Evolutionary conservation across 768 basidiomycete genomes (phyloP).

Genomic region (Trametes maxima): DNA sequence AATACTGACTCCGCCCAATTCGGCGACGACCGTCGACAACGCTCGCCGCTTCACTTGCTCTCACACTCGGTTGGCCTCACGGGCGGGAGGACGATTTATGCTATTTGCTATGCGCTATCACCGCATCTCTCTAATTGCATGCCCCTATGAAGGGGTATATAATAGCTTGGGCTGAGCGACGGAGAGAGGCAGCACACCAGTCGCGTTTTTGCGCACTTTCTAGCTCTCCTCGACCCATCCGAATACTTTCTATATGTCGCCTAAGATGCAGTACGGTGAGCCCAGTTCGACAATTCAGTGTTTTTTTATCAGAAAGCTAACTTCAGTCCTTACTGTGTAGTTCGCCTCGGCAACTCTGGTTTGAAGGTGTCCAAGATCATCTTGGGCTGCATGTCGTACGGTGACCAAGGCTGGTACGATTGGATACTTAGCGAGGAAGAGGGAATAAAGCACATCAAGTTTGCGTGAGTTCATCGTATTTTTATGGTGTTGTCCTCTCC

Average conservation of each 20-base stretch:
- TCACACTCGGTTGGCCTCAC: too few species aligned
- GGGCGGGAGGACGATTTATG: too few species aligned
- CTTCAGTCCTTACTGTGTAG: slow-evolving; percentile 4
- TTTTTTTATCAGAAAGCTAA: neutral
- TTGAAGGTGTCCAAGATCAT: slow-evolving; percentile 36
- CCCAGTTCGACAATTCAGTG: accelerated
- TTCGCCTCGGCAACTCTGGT: slow-evolving; percentile 34
- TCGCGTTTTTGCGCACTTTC: neutral
- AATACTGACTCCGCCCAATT: too few species aligned
- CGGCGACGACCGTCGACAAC: too few species aligned
- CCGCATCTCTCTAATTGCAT: too few species aligned
- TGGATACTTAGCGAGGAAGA: slow-evolving; percentile 45
- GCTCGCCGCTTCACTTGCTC: too few species aligned
- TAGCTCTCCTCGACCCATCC: neutral
- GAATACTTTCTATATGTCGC: slow-evolving; percentile 1
- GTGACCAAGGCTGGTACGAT: slow-evolving; percentile 32
- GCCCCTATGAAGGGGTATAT: too few species aligned
- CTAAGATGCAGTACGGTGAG: slow-evolving; percentile 20
- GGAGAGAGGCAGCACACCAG: too few species aligned
- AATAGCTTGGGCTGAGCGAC: too few species aligned
- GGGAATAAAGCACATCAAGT: slow-evolving; percentile 43
- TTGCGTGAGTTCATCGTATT: slow-evolving; percentile 36
- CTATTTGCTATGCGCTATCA: too few species aligned
- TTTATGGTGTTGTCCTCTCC: neutral
- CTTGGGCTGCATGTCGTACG: slow-evolving; percentile 42